A percentile compares a stretch with the other conserved stretches of the same genome.
These are phyloP conservation scores for Brettanomyces nanus DNA, from an alignment of 805 yeast species.

Conservation along the genomic window DNA sequence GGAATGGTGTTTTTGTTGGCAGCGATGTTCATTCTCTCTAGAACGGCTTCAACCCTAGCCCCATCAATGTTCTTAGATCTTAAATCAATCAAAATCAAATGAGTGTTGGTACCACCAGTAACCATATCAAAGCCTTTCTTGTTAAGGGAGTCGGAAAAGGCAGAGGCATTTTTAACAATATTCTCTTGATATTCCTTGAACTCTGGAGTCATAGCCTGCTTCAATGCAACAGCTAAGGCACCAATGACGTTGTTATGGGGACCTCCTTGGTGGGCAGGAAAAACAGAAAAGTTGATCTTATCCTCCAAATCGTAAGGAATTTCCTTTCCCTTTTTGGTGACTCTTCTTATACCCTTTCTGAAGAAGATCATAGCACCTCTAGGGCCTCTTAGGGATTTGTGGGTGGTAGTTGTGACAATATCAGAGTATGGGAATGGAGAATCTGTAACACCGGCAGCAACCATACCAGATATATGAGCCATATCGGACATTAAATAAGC, in stretches of 20 bases:
- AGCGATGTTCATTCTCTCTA: constrained; percentile 88
- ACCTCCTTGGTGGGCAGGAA: constrained; percentile 99
- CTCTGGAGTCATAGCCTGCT: constrained; percentile 86
- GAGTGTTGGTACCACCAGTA: constrained; percentile 92
- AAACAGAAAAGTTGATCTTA: constrained; percentile 90
- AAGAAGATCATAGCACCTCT: constrained; percentile 98
- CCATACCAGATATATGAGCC: constrained; percentile 96
- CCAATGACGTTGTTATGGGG: constrained; percentile 98
- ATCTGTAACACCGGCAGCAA: constrained; percentile 89
- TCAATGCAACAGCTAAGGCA: constrained; percentile 90
- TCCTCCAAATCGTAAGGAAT: constrained; percentile 80
- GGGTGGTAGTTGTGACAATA: constrained; percentile 96
- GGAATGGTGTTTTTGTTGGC: constrained; percentile 95
- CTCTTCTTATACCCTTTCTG: constrained; percentile 86
- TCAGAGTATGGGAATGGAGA: constrained; percentile 92
- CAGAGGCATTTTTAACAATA: constrained; percentile 75
- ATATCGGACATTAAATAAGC: constrained; percentile 90
- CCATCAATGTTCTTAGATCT: constrained; percentile 82
- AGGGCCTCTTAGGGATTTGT: constrained; percentile 97
- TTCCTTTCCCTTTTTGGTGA: constrained; percentile 81
- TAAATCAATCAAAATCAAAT: constrained; percentile 77
- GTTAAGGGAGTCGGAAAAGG: constrained; percentile 61
- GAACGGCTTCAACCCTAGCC: constrained; percentile 87
- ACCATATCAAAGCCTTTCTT: constrained; percentile 69
- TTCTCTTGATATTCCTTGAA: constrained; percentile 77